Base-by-base conservation (phyloP, 441 rosid species). In the Macaranga tanarius region DNA sequence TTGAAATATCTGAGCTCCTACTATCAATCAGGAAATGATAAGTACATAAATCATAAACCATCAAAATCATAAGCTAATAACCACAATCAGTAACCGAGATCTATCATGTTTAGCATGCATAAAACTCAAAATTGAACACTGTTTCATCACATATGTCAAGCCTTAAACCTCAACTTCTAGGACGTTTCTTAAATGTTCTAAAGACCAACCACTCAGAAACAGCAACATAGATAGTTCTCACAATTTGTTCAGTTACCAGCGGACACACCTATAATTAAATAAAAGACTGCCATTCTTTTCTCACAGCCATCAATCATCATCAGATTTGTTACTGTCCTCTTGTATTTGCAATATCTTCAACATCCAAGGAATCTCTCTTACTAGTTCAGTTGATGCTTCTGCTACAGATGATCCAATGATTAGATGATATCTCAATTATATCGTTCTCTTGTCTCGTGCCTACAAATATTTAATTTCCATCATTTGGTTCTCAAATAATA, bases 61-160 rank as follows among this genome's bases (percentile, higher is more conserved):
- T 31, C 55, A 23, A 55, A 69, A 65, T 65, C 17, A 71, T 13
- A 28, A 69, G 22, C 63, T 57, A 60, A 44, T 22, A 69, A 28
- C 64, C 0, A 50, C 54, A 50, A 8, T 13, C 12, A 5, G 12
- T 50, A 19, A 17, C 56, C 56, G 17, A 51, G 56, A 51, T 50
- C 28, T 25, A 62, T 31, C 66, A 31, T 11, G 34, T 7, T 40
- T 20, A 57, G 17, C 34, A 40, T 64, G 4, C 7, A 63, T 40
- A 20, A n/a, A n/a, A n/a, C n/a, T n/a, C n/a, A n/a, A 10, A 63
- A n/a, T n/a, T 62, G 19, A n/a, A 38, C 19, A 50, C 44, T 38
- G 15, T 40, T 38, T 38, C 66, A 40, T 4, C 12, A 9, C 71
- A 52, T 52, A 28, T 31, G 17, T 1, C 19, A 54, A 1, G 48